Evolutionary conservation across 345 rosid genomes (phyloP), one percentile per base, ranked within the genome.

Genomic region (Noccaea bulbosa): DNA sequence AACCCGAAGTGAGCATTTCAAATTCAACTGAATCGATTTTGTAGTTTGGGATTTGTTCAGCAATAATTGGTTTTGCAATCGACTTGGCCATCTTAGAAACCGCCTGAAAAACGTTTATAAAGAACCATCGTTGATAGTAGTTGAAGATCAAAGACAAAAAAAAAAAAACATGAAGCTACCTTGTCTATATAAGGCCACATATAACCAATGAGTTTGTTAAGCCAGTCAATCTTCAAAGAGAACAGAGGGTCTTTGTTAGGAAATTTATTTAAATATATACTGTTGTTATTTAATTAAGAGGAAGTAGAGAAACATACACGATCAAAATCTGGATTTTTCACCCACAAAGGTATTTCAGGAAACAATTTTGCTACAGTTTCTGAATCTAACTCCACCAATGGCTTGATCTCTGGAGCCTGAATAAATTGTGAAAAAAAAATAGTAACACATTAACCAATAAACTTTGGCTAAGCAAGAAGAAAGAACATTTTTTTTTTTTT

Each of bases 121-220:
- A 62, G 48, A 50, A 37, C 15, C 47, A 64, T 72, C 55, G 67
- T 78, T 32, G 8, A 30, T 22, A 27, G 41, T 46, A n/a, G 22
- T 3, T 30, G 8, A 67, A n/a, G 48, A 20, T 34, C 24, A 43
- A 65, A 39, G 58, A 22, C 43, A 74, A 72, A 64, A 54, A 41
- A 74, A 74, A 60, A 8, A 15, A n/a, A 20, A 54, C 22, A 44
- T 43, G 75, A 76, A 11, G 35, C 50, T 41, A 90, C 98, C 83
- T 79, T 90, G 76, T 94, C 90, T 24, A 94, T 70, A 58, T 88
- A 94, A 47, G 99, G 98, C 99, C 99, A 94, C 97, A 94, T 87
- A 47, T 71, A 37, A 61, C 79, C 85, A 40, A 91, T 35, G 75
- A 94, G 82, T 80, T 83, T 85, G 83, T 94, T 94, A 44, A 94